These are phyloP conservation scores for Kalaharituber pfeilii DNA, from an alignment of 2,329 filamentous ascomycete species.

Conservation along the genomic window DNA sequence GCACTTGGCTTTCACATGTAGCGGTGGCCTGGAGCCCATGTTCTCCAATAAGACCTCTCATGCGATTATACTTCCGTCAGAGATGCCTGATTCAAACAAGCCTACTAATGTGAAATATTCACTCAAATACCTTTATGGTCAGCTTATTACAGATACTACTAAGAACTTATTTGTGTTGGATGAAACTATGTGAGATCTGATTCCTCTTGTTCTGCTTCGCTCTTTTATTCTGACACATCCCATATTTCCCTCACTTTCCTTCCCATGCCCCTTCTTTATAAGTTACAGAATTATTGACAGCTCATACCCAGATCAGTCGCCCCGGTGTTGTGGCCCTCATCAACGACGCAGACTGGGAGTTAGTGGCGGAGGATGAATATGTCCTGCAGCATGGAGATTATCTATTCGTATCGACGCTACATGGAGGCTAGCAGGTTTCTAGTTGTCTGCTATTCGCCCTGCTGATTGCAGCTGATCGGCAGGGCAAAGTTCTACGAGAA, in stretches of 20 bases:
- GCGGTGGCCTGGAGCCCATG: conserved; percentile 85
- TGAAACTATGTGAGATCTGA: conserved; percentile 56
- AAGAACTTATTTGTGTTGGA: conserved; percentile 83
- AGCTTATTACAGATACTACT: conserved; percentile 68
- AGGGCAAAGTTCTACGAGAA: too few relatives aligned
- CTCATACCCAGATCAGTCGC: conserved; percentile 41
- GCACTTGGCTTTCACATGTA: too few relatives aligned
- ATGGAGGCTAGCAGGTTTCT: conserved; percentile 76
- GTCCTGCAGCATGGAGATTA: conserved; percentile 69
- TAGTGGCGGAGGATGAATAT: conserved; percentile 86
- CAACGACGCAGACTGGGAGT: conserved; percentile 96
- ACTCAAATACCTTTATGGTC: conserved; percentile 58
- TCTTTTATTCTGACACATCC: not conserved
- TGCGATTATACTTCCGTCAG: conserved; percentile 47
- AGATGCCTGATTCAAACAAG: conserved; percentile 37
- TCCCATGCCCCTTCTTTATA: not conserved
- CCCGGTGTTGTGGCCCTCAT: conserved; percentile 92
- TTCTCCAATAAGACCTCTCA: conserved; percentile 71
- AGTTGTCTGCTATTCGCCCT: too few relatives aligned
- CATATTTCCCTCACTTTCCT: not conserved
- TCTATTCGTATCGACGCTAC: conserved; percentile 88
- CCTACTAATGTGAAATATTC: conserved; percentile 56
- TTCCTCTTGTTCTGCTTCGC: not conserved
- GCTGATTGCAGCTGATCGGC: too few relatives aligned
- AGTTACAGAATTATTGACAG: too few relatives aligned